Percentiles rank a stretch among this genome's conserved stretches.
phyloP scores from a whole-genome alignment of 805 yeast genomes.

The Candida maltosa region DNA sequence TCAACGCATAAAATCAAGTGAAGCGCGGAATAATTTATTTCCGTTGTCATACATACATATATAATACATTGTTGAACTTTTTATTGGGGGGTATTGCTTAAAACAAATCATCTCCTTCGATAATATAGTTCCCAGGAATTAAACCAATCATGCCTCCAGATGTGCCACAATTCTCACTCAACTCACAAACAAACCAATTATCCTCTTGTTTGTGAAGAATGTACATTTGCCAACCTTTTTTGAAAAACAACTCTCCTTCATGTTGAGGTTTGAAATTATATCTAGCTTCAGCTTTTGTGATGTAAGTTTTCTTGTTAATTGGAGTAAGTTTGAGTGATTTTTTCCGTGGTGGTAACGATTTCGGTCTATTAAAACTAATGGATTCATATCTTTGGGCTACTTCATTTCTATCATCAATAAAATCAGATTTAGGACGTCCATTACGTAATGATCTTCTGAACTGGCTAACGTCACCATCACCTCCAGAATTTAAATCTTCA shows the following conservation, averaged over 20 bases:
- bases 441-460: slow-evolving; percentile 36
- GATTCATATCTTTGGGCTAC: slow-evolving; percentile 36
- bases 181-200: slow-evolving; percentile 43
- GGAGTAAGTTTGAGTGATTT: slow-evolving; percentile 37
- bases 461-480: slow-evolving; percentile 40
- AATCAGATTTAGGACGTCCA: slow-evolving; percentile 21
- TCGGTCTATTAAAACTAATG: slow-evolving; percentile 21
- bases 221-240: slow-evolving; percentile 40
- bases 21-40: no score
- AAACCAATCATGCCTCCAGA: slow-evolving; percentile 35
- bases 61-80: slow-evolving; percentile 3
- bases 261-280: slow-evolving; percentile 40
- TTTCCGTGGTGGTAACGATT: slow-evolving; percentile 29
- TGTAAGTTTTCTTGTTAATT: slow-evolving; percentile 23
- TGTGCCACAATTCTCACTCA: slow-evolving; percentile 31
- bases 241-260: slow-evolving; percentile 38
- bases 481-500: slow-evolving; percentile 43
- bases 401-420: slow-evolving; percentile 33
- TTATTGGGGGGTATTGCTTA: neutral
- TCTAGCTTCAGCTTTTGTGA: slow-evolving; percentile 35
- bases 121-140: slow-evolving; percentile 42
- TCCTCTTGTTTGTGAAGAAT: slow-evolving; percentile 42
- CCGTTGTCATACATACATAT: no score
- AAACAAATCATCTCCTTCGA: slow-evolving; percentile 23
- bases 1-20: no score